Percentiles rank a stretch among this genome's conserved stretches.
phyloP scores from a whole-genome alignment of 140 eudicot species.

The Erigeron philadelphicus region DNA sequence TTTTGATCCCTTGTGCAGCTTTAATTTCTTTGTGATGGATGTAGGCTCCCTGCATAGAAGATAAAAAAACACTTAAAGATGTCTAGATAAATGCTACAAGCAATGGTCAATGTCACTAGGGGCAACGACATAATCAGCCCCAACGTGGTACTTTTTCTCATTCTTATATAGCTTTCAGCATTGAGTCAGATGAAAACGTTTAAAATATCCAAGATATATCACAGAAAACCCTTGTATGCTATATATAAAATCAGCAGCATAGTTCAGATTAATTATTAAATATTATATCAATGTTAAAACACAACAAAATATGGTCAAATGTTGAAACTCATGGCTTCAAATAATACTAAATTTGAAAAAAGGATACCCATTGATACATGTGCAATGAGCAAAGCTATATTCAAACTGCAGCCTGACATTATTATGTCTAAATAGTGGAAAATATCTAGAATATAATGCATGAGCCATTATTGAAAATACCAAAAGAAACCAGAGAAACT shows the following conservation, averaged over 20 bases:
- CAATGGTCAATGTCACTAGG: not conserved
- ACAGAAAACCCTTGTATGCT: not conserved
- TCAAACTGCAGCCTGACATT: not conserved
- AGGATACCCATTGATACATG: not conserved
- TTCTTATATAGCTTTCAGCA: not conserved
- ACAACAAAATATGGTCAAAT: not conserved
- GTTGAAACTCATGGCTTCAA: not conserved
- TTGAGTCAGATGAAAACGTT: not conserved
- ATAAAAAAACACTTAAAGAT: not conserved
- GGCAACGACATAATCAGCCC: not conserved
- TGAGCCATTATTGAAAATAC: not conserved
- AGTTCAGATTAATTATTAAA: not conserved
- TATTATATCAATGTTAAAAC: no score
- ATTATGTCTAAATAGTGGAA: not conserved
- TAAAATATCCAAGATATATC: not conserved
- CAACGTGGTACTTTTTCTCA: not conserved
- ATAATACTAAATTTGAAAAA: not conserved
- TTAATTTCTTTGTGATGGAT: conserved; percentile 80
- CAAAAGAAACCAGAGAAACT: not conserved
- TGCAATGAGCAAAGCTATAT: not conserved
- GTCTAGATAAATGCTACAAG: conserved; percentile 1
- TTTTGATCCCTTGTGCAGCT: conserved; percentile 99
- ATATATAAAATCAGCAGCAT: not conserved
- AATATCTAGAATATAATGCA: not conserved
- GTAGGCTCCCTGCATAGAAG: conserved; percentile 58